Evolutionary conservation across 2,329 filamentous ascomycete species (phyloP), one percentile per base, ranked within the genome.

Genomic region (Mycosphaerella sp.): DNA sequence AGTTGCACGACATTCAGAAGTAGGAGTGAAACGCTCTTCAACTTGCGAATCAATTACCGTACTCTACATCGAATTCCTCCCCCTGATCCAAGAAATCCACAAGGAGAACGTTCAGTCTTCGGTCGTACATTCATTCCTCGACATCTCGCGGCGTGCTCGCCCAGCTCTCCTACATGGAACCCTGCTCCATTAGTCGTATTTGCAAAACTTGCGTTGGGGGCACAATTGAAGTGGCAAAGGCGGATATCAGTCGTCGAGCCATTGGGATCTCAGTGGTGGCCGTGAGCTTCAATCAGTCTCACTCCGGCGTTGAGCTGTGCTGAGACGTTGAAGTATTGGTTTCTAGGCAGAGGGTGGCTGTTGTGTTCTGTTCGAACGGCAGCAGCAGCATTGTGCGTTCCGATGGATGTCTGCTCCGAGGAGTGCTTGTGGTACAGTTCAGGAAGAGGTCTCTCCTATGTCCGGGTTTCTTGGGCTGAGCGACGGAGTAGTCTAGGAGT

Each of bases 351-450:
- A 10, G 59, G 49, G 69, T 62, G 51, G 63, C 66, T 41, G 54
- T 66, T 66, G 4, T 64, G 56, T 35, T 53, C 41, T 1, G 52
- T 63, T 18, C 60, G 45, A 65, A 86, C 84, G n/a, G n/a, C n/a
- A 35, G 82, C 80, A 32, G 80, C 76, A 8, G 78, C 78, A 69
- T 86, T 77, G 67, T 87, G 84, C 4, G 82, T 74, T n/a, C 81
- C 84, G 18, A 82, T 70, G 54, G 80, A 77, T 10, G 77, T 78
- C 49, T 84, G 67, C 28, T 81, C 74, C 46, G 80, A 81, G 67
- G 83, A 85, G 25, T 65, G 68, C 27, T 76, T 75, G 45, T 65
- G 61, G 67, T 81, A 85, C 48, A 80, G 76, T 37, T 73, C 73
- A 2, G 74, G 60, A 6, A 61, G 48, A 13, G 58, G 55, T 10